Evolutionary conservation across 2,329 filamentous ascomycete species (phyloP).

Genomic region (Xylariaceae sp.): DNA sequence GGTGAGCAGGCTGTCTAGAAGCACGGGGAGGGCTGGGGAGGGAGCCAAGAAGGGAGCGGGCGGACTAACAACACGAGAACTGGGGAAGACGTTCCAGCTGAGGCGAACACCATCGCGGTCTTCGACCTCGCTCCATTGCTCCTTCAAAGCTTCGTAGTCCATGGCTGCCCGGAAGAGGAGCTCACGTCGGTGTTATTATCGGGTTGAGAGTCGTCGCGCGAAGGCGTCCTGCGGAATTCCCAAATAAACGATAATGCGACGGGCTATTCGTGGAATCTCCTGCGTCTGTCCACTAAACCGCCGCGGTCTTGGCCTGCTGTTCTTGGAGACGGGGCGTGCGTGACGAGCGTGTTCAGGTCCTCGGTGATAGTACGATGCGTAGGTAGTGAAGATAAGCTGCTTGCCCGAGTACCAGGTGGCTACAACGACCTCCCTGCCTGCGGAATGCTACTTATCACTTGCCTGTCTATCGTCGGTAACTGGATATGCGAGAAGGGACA

Average conservation of each 20-base stretch:
- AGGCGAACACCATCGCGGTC: conserved; percentile 92
- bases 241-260: neutral
- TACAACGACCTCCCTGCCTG: neutral
- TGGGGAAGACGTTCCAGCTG: conserved; percentile 98
- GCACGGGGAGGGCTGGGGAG: conserved; percentile 2
- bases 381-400: neutral
- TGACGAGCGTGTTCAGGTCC: neutral
- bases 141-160: conserved; percentile 91
- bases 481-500: conserved; percentile 15
- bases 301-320: neutral
- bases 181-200: conserved; percentile 12
- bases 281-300: neutral
- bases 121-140: conserved; percentile 94
- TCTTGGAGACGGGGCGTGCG: neutral
- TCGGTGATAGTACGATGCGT: neutral
- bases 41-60: neutral
- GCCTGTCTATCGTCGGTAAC: neutral
- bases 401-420: neutral
- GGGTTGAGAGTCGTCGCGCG: neutral
- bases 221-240: neutral
- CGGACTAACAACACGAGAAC: conserved; percentile 80
- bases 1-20: conserved; percentile 27
- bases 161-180: conserved; percentile 42
- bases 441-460: neutral
- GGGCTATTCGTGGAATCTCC: neutral